Evolutionary conservation across 2,329 filamentous ascomycete species (phyloP), one percentile per base, ranked within the genome.

Genomic region (Xylaria polymorpha): DNA sequence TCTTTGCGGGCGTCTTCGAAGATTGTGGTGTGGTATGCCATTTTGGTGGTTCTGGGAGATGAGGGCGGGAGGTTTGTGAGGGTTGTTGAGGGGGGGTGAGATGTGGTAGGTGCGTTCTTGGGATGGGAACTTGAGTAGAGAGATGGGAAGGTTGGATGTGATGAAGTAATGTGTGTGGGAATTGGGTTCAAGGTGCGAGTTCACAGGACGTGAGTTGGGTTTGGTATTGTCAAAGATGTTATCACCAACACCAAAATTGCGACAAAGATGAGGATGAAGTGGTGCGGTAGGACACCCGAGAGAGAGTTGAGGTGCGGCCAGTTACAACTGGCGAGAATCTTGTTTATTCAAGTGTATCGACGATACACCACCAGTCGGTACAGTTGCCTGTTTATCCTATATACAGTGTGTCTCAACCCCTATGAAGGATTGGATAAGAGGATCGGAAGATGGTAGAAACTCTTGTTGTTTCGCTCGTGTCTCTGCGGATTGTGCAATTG

Each of bases 21-120:
- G 15, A 63, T 61, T 12, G n/a, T n/a, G 8, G 44, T 43, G 37
- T 41, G 14, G 14, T 63, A 67, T 1, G 44, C 60, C 44, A 53
- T 61, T 18, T 20, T 22, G 51, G 1, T 32, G 29, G 7, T 18
- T 25, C 3, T 22, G 53, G 5, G 37, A 43, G 20, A 58, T 43
- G 37, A 29, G 37, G 32, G 6, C 39, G 20, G n/a, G 10, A 39
- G 4, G 37, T 56, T n/a, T 10, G 35, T 14, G n/a, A n/a, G n/a
- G 53, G n/a, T 15, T 1, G 6, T 39, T 56, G 8, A 25, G 32
- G 18, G 29, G 3, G 32, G 37, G n/a, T 55, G 32, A 39, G 35
- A 25, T n/a, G 25, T 8, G 7, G 25, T 8, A 10, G 25, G 50
- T 35, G 50, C 50, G 50, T 53, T 15, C n/a, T n/a, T n/a, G n/a